Conservation (phyloP, 495 filamentous ascomycete genomes). For the Penicillium fimorum region DNA sequence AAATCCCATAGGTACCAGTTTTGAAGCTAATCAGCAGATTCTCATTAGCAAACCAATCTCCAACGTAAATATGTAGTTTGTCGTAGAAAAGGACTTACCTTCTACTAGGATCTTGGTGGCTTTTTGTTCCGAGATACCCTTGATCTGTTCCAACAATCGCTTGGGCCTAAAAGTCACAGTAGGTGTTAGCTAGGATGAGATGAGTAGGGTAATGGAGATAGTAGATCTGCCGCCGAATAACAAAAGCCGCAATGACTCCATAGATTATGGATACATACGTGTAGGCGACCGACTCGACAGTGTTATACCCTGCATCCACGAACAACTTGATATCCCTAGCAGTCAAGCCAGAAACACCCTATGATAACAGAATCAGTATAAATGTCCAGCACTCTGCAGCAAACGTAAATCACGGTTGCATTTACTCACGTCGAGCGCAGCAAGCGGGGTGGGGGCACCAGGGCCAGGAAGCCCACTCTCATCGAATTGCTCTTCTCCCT, state of each 20-base stretch:
- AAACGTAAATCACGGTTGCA: background rate
- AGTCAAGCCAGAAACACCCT: slow-evolving; percentile 84
- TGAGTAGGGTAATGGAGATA: background rate
- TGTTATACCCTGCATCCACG: slow-evolving; percentile 88
- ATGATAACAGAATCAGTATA: slow-evolving; percentile 13
- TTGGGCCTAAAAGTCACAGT: slow-evolving; percentile 54
- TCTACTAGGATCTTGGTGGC: slow-evolving; percentile 90
- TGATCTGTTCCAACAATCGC: slow-evolving; percentile 85
- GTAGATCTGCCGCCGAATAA: background rate
- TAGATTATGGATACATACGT: slow-evolving; percentile 51
- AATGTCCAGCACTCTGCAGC: background rate
- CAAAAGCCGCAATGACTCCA: background rate
- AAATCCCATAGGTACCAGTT: slow-evolving; percentile 97
- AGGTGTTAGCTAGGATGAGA: slow-evolving; percentile 6
- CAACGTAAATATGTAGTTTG: background rate
- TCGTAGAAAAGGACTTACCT: slow-evolving; percentile 51
- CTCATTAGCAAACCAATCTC: background rate
- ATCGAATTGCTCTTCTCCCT: slow-evolving; percentile 58
- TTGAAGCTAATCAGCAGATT: slow-evolving; percentile 61
- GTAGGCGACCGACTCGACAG: slow-evolving; percentile 92
- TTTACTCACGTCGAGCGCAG: slow-evolving; percentile 73
- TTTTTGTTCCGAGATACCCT: slow-evolving; percentile 96
- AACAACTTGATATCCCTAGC: slow-evolving; percentile 91
- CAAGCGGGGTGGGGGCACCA: slow-evolving; percentile 90
- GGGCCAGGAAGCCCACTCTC: slow-evolving; percentile 70